A percentile compares a stretch with the other conserved stretches of the same genome.
Conservation (phyloP, 208 protist species). For the Trypanosoma conorhini region DNA sequence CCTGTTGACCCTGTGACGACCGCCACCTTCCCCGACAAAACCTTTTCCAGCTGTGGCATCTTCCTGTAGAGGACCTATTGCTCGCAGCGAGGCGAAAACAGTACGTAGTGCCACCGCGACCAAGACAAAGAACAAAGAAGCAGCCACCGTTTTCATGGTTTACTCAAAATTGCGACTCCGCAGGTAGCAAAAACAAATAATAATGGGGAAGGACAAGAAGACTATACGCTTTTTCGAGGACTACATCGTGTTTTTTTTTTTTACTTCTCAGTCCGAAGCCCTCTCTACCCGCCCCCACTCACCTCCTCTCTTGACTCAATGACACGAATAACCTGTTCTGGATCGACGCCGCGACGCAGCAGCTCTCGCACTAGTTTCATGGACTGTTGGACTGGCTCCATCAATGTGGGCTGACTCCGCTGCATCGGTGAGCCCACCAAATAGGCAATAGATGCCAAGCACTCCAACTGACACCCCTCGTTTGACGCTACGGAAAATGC, state of each 20-base stretch:
- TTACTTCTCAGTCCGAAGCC: not conserved
- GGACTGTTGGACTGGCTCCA: conserved; percentile 22
- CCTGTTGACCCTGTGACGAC: conserved; percentile 45
- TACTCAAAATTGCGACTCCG: not conserved
- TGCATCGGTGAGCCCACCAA: conserved; percentile 69
- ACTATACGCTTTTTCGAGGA: not conserved
- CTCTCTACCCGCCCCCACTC: not conserved
- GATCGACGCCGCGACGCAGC: conserved; percentile 57
- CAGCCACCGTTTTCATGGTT: not conserved
- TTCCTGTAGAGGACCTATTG: not conserved
- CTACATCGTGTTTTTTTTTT: not conserved
- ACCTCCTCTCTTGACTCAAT: conserved; percentile 39
- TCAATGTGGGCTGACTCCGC: conserved; percentile 37
- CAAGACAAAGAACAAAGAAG: not conserved
- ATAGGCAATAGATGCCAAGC: conserved; percentile 63
- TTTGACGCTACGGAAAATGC: not conserved
- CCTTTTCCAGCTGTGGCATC: conserved; percentile 16
- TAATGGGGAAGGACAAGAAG: not conserved
- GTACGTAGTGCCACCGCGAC: not conserved
- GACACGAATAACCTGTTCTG: conserved; percentile 64
- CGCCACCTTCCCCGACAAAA: conserved; percentile 29
- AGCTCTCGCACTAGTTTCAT: conserved; percentile 40
- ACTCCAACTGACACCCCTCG: conserved; percentile 39
- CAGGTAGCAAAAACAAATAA: not conserved
- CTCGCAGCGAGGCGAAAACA: conserved; percentile 12